Evolutionary conservation across 371 early-diverging fungal species (phyloP).

Genomic region (Mucor indicus): DNA sequence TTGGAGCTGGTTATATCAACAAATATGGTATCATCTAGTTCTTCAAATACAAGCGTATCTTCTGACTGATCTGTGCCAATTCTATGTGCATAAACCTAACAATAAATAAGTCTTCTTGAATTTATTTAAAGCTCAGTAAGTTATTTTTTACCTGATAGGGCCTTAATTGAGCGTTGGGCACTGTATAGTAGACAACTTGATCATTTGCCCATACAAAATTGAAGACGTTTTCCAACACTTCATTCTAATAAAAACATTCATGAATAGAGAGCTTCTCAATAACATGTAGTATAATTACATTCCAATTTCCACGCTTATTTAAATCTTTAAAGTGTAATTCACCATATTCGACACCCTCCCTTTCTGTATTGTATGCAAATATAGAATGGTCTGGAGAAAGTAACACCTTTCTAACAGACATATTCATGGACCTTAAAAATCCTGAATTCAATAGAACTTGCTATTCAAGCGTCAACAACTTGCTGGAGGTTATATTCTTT

Average conservation of each 20-base stretch:
- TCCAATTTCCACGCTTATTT: conserved; percentile 26
- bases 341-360: conserved; percentile 67
- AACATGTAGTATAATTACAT: conserved; percentile 22
- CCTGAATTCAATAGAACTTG: conserved; percentile 59
- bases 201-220: conserved; percentile 81
- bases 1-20: conserved; percentile 80
- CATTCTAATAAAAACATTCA: conserved; percentile 26
- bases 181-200: conserved; percentile 69
- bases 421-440: conserved; percentile 50
- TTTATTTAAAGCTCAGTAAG: background rate
- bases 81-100: conserved; percentile 54
- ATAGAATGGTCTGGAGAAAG: conserved; percentile 58
- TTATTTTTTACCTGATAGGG: conserved; percentile 53
- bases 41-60: conserved; percentile 68
- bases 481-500: background rate
- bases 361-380: conserved; percentile 60
- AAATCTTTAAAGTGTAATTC: conserved; percentile 58
- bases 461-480: conserved; percentile 14
- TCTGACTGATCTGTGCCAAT: conserved; percentile 54
- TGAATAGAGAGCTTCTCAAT: background rate
- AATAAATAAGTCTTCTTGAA: background rate
- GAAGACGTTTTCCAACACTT: conserved; percentile 67
- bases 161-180: conserved; percentile 69
- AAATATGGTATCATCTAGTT: conserved; percentile 66
- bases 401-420: conserved; percentile 56